Evolutionary conservation across 176 grass and related monocot genomes (phyloP), one percentile per base, ranked within the genome.

Genomic region (Aegilops umbellulata): DNA sequence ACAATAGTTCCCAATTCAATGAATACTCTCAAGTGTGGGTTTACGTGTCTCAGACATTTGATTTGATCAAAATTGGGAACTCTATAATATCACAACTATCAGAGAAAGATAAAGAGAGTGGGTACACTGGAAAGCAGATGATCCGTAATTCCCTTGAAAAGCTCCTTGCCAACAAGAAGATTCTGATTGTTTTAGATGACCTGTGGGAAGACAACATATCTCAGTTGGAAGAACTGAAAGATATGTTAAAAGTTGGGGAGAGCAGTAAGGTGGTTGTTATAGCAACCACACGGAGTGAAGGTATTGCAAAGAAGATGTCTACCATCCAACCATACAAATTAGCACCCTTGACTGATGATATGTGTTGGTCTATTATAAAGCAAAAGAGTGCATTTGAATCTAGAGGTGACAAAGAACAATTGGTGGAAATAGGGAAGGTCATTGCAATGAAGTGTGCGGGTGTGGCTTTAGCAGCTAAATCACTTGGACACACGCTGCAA

Each of bases 341-440:
- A 71, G 30, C 10, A 2, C 66, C 44, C 10, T 22, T 91, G 26
- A 16, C 7, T 8, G 23, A 80, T 67, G 80, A 76, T 0, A 51
- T 65, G 24, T 91, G 85, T 17, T 91, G 84, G 89, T 2, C 6
- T 20, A 74, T 90, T 22, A 83, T 84, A 35, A 77, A 85, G 8
- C 31, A 69, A 61, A 86, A 71, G 27, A 32, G 76, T 79, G 13
- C 1, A 0, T 69, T 79, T 32, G 51, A 46, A n/a, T 3, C 11
- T 10, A 80, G 26, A 72, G 3, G 2, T 71, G 65, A 86, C 2
- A 73, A 65, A 80, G 15, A 63, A 36, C 0, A 23, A 0, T 13
- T 80, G 23, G 53, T 67, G 22, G 8, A 24, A 0, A 67, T 68
- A 8, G 77, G 71, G 71, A 77, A 2, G 34, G 90, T 60, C 3